phyloP scores from a whole-genome alignment of 495 filamentous ascomycete genomes.

The Aspergillus haitiensis region DNA sequence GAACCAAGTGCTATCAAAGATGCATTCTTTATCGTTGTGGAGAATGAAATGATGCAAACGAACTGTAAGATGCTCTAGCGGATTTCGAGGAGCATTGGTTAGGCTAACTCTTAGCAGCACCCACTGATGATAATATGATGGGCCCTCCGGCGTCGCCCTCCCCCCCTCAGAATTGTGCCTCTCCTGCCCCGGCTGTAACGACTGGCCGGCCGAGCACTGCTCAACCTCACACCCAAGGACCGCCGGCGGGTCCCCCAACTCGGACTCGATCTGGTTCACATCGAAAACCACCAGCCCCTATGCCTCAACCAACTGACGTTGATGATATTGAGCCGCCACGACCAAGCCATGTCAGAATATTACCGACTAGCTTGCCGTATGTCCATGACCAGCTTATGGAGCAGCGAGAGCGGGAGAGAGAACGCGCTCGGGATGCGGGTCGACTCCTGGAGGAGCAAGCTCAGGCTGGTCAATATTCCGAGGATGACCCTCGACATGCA shows the following conservation, averaged over 20 bases:
- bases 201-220: conserved; percentile 26
- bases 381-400: conserved; percentile 91
- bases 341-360: conserved; percentile 80
- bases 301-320: conserved; percentile 29
- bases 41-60: conserved; percentile 96
- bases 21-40: conserved; percentile 94
- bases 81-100: neutral
- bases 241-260: conserved; percentile 20
- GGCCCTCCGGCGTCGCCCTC: conserved; percentile 27
- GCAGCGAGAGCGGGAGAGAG: conserved; percentile 53
- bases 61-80: conserved; percentile 61
- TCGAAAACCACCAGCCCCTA: conserved; percentile 28
- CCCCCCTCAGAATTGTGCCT: conserved; percentile 25
- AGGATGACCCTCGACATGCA: conserved; percentile 49
- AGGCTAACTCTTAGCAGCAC: conserved; percentile 34
- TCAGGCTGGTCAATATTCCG: conserved; percentile 34
- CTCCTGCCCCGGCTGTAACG: conserved; percentile 22
- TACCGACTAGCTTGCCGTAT: conserved; percentile 84
- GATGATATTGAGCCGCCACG: conserved; percentile 37
- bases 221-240: conserved; percentile 29
- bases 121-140: conserved; percentile 44
- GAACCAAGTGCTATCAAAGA: conserved; percentile 98
- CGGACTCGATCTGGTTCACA: conserved; percentile 31
- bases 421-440: conserved; percentile 33
- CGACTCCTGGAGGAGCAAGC: conserved; percentile 31